phyloP scores from a whole-genome alignment of 805 yeast genomes.

The Yarrowia phangngaensis region DNA sequence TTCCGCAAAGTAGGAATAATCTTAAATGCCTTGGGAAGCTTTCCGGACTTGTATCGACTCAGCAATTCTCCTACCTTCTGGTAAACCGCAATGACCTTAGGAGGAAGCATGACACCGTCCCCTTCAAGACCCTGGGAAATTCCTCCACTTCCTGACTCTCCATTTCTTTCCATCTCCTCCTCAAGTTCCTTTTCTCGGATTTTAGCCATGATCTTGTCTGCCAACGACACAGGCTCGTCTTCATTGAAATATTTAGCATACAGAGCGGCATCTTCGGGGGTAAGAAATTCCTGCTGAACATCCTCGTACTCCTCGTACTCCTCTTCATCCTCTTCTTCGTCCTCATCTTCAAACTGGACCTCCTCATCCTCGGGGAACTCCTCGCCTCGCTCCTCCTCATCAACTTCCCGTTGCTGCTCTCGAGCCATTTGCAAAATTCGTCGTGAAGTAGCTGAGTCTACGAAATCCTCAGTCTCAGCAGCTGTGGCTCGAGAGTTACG shows the following conservation, averaged over 20 bases:
- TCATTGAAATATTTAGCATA: slow-evolving; percentile 61
- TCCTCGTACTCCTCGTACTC: slow-evolving; percentile 45
- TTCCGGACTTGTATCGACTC: slow-evolving; percentile 89
- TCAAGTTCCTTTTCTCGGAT: slow-evolving; percentile 64
- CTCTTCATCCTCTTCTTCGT: slow-evolving; percentile 46
- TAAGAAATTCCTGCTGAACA: slow-evolving; percentile 57
- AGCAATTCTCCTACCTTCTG: slow-evolving; percentile 84
- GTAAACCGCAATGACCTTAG: slow-evolving; percentile 93
- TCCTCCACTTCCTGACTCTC: slow-evolving; percentile 29
- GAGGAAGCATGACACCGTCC: slow-evolving; percentile 80
- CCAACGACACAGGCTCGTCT: slow-evolving; percentile 46
- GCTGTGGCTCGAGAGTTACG: slow-evolving; percentile 34
- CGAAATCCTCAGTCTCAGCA: slow-evolving; percentile 53
- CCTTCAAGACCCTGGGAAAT: slow-evolving; percentile 41
- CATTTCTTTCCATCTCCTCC: slow-evolving; percentile 34
- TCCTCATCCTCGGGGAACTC: slow-evolving; percentile 51
- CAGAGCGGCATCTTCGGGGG: slow-evolving; percentile 77
- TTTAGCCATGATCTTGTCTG: slow-evolving; percentile 91
- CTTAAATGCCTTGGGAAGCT: slow-evolving; percentile 92
- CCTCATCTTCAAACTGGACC: slow-evolving; percentile 42
- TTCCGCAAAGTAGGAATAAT: slow-evolving; percentile 87
- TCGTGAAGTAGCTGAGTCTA: slow-evolving; percentile 80
- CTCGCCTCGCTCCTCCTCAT: slow-evolving; percentile 54
- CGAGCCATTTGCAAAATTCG: slow-evolving; percentile 84
- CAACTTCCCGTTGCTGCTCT: slow-evolving; percentile 89